A percentile compares a stretch with the other conserved stretches of the same genome.
Conservation (phyloP, 2,329 filamentous ascomycete species). For the Bipolaris oryzae region DNA sequence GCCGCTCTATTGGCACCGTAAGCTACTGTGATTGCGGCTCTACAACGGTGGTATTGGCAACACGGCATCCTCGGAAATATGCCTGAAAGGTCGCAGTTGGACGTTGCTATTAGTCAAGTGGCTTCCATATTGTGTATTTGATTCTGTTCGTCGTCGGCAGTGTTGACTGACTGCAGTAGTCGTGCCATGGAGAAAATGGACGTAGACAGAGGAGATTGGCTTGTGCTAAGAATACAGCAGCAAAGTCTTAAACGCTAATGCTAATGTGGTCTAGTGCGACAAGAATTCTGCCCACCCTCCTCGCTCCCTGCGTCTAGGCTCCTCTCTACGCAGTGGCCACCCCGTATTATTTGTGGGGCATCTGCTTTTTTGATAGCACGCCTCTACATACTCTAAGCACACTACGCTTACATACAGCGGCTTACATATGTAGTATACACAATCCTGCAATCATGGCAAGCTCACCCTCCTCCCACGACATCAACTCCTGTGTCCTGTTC, state of each 20-base stretch:
- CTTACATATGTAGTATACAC: too few relatives aligned
- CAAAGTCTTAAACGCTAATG: slow-evolving; percentile 2
- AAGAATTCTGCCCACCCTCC: slow-evolving; percentile 16
- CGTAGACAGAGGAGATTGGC: neutral
- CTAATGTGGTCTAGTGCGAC: neutral
- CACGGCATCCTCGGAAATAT: neutral
- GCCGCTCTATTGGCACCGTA: slow-evolving; percentile 15
- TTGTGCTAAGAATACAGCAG: slow-evolving; percentile 6
- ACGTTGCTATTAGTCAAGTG: slow-evolving; percentile 2
- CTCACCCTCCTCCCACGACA: neutral
- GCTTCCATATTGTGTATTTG: neutral
- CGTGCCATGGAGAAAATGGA: neutral
- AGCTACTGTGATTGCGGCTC: slow-evolving; percentile 16
- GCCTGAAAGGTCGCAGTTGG: neutral
- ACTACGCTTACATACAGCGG: too few relatives aligned
- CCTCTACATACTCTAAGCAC: neutral
- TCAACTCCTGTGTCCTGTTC: neutral
- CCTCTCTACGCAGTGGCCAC: neutral
- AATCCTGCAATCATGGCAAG: slow-evolving; percentile 1
- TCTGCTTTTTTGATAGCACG: neutral
- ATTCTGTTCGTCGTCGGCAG: neutral
- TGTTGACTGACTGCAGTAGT: neutral
- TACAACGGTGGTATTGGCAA: slow-evolving; percentile 16
- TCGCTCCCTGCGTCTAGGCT: slow-evolving; percentile 12
- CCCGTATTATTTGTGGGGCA: slow-evolving; percentile 5